phyloP scores from a whole-genome alignment of 768 basidiomycete genomes.

The Pleurotus pulmonarius region DNA sequence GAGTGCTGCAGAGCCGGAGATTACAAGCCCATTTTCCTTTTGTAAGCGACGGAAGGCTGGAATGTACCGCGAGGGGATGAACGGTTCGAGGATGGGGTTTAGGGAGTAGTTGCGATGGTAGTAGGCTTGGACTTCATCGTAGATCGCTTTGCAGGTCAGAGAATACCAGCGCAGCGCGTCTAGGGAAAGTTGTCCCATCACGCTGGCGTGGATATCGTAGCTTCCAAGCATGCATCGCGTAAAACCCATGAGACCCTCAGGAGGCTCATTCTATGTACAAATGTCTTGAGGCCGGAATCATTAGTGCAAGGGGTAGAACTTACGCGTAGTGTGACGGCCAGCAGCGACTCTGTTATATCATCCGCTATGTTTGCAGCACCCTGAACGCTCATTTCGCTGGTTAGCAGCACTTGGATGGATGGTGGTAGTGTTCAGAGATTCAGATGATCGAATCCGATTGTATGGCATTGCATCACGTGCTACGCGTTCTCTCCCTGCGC shows the following conservation, averaged over 20 bases:
- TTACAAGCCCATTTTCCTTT: slow-evolving; percentile 36
- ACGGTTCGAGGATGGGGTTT: slow-evolving; percentile 29
- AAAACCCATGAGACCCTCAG: not conserved
- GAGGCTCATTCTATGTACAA: no score
- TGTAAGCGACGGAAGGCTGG: slow-evolving; percentile 38
- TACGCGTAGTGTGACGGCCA: no score
- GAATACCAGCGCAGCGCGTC: slow-evolving; percentile 19
- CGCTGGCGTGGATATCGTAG: not conserved
- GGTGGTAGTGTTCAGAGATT: no score
- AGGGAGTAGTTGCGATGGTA: slow-evolving; percentile 28
- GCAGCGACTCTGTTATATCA: no score
- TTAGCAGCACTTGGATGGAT: no score
- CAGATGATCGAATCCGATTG: no score
- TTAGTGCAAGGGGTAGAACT: no score
- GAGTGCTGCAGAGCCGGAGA: slow-evolving; percentile 52
- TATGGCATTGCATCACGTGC: no score
- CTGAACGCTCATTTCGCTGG: no score
- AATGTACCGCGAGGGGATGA: slow-evolving; percentile 23
- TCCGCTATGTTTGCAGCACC: no score
- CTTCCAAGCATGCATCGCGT: not conserved
- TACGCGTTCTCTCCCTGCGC: no score
- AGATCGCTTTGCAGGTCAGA: slow-evolving; percentile 13
- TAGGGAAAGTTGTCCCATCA: slow-evolving; percentile 16
- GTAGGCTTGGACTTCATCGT: not conserved
- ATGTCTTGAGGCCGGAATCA: no score